These are phyloP conservation scores for Mycena maculata DNA, from an alignment of 768 basidiomycete genomes.

Conservation along the genomic window DNA sequence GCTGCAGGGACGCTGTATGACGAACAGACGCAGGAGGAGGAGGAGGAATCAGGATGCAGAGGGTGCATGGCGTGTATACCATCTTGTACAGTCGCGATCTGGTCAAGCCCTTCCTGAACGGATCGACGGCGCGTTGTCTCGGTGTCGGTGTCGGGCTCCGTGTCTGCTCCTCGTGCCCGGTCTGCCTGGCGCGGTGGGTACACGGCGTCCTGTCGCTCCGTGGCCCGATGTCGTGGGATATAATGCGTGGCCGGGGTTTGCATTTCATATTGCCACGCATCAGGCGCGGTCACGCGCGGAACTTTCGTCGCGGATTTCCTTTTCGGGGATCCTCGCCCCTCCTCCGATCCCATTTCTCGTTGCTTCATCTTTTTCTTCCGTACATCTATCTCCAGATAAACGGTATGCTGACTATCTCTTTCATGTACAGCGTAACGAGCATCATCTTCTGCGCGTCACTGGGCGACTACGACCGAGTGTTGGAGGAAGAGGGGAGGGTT, in stretches of 20 bases:
- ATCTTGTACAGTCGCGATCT: neutral
- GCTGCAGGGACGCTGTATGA: neutral
- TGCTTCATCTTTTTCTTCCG: neutral
- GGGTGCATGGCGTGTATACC: neutral
- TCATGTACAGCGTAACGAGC: conserved; percentile 53
- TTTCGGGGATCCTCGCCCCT: neutral
- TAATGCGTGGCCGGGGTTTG: neutral
- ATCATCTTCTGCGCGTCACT: conserved; percentile 77
- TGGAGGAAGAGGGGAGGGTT: conserved; percentile 64
- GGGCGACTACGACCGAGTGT: conserved; percentile 68
- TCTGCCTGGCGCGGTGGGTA: no score
- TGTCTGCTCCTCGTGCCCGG: conserved; percentile 8
- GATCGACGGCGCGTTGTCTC: neutral
- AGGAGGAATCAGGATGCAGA: conserved; percentile 1
- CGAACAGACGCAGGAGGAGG: neutral
- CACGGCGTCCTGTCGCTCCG: neutral
- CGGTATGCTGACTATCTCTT: conserved; percentile 1
- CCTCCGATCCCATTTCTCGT: neutral
- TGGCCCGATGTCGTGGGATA: neutral
- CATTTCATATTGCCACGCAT: neutral
- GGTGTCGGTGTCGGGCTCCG: neutral
- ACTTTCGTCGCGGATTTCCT: neutral
- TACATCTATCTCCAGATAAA: neutral
- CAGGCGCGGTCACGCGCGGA: neutral
- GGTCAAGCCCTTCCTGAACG: conserved; percentile 1